phyloP scores from a whole-genome alignment of 2,329 filamentous ascomycete genomes.

The Aspergillus japonicus region DNA sequence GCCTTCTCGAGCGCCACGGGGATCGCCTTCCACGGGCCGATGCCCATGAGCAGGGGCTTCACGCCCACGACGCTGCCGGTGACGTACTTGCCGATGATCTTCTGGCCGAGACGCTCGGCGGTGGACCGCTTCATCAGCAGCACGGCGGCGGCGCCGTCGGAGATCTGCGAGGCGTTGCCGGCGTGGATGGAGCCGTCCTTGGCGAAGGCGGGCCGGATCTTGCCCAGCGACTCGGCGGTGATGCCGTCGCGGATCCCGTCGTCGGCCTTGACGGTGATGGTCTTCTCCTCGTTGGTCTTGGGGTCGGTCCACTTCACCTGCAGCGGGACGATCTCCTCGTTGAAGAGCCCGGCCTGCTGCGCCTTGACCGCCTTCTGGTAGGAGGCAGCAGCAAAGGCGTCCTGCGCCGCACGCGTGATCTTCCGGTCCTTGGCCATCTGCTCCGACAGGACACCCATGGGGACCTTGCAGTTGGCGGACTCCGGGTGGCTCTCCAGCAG shows the following conservation, averaged over 20 bases:
- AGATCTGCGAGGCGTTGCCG: conserved; percentile 93
- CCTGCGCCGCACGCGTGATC: conserved; percentile 71
- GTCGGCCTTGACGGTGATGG: conserved; percentile 78
- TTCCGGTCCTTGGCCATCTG: conserved; percentile 86
- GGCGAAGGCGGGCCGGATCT: conserved; percentile 87
- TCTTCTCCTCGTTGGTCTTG: conserved; percentile 82
- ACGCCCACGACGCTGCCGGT: conserved; percentile 83
- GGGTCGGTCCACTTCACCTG: conserved; percentile 86
- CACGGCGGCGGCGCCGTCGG: conserved; percentile 91
- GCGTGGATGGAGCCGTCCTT: conserved; percentile 93
- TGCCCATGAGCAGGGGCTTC: conserved; percentile 89
- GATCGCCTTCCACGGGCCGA: conserved; percentile 94
- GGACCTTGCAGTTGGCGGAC: conserved; percentile 92
- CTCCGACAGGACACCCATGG: conserved; percentile 93
- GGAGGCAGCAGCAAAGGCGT: conserved; percentile 88
- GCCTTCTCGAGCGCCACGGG: conserved; percentile 87
- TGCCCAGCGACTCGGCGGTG: conserved; percentile 81
- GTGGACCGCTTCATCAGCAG: conserved; percentile 93
- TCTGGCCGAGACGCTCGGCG: conserved; percentile 82
- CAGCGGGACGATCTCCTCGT: conserved; percentile 85
- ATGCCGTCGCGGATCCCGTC: conserved; percentile 85
- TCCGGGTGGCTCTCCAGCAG: conserved; percentile 77
- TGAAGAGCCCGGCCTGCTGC: conserved; percentile 84
- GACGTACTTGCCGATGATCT: conserved; percentile 90
- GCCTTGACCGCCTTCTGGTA: conserved; percentile 88